phyloP scores from a whole-genome alignment of 176 grass and related monocot species.

The Oryza glumipatula region DNA sequence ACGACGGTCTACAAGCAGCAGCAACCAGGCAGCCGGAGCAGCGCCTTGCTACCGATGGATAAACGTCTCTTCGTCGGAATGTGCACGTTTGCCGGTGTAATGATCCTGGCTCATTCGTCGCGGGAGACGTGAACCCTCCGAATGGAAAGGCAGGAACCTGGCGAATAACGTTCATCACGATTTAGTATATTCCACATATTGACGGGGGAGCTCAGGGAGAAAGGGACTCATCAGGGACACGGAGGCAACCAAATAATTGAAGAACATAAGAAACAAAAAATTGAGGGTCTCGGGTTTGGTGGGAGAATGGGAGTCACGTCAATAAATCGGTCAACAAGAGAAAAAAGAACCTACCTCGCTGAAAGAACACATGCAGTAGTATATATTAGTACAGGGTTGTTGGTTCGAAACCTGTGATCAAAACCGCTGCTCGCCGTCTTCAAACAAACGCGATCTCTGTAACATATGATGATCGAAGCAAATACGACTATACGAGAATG shows the following conservation, averaged over 20 bases:
- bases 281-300: not conserved
- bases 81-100: not conserved
- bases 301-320: not conserved
- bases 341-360: not conserved
- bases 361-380: no score
- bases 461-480: no score
- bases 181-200: not conserved
- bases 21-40: not conserved
- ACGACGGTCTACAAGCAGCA: not conserved
- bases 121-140: slow-evolving; percentile 6
- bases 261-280: no score
- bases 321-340: not conserved
- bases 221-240: not conserved
- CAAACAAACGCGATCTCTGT: no score
- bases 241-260: not conserved
- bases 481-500: no score
- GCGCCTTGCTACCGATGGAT: not conserved
- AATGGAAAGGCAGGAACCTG: not conserved
- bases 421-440: not conserved
- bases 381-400: not conserved
- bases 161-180: not conserved
- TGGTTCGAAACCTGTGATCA: not conserved
- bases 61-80: not conserved
- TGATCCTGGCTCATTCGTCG: not conserved
- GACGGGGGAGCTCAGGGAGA: not conserved